Evolutionary conservation across 352 stramenopile genomes (phyloP).

Genomic region (Albugo candida): DNA sequence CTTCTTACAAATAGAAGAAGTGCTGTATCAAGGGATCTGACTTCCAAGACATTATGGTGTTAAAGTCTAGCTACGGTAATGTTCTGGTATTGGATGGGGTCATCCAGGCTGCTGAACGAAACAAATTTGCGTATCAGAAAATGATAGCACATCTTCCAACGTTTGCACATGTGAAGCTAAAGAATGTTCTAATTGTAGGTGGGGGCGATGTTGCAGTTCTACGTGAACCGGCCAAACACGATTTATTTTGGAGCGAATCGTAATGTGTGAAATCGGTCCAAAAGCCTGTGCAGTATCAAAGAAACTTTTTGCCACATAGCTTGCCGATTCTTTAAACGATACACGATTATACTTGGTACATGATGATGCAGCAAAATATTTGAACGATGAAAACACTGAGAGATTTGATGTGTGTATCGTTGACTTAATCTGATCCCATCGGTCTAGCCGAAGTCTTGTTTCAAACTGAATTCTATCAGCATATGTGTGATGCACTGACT

Average conservation of each 20-base stretch:
- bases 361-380: constrained; percentile 80
- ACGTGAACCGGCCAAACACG: constrained; percentile 89
- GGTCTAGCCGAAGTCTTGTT: constrained; percentile 91
- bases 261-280: constrained; percentile 98
- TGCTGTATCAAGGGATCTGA: constrained; percentile 90
- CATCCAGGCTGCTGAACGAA: constrained; percentile 96
- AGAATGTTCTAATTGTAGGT: constrained; percentile 94
- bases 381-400: constrained; percentile 52
- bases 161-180: constrained; percentile 89
- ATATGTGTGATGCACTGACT: constrained; percentile 80
- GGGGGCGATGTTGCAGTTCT: constrained; percentile 95
- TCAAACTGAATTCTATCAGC: constrained; percentile 88
- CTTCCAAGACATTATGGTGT: constrained; percentile 98
- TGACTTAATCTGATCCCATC: constrained; percentile 91
- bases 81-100: constrained; percentile 98
- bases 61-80: constrained; percentile 94
- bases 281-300: constrained; percentile 93
- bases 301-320: constrained; percentile 78
- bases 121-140: constrained; percentile 99
- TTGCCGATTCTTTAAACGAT: constrained; percentile 92
- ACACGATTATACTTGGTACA: constrained; percentile 86
- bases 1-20: constrained; percentile 85
- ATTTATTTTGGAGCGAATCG: constrained; percentile 86
- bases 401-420: constrained; percentile 95
- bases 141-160: constrained; percentile 98